Base-by-base conservation (phyloP, 139 green algal species). In the Pleodorina starrii region DNA sequence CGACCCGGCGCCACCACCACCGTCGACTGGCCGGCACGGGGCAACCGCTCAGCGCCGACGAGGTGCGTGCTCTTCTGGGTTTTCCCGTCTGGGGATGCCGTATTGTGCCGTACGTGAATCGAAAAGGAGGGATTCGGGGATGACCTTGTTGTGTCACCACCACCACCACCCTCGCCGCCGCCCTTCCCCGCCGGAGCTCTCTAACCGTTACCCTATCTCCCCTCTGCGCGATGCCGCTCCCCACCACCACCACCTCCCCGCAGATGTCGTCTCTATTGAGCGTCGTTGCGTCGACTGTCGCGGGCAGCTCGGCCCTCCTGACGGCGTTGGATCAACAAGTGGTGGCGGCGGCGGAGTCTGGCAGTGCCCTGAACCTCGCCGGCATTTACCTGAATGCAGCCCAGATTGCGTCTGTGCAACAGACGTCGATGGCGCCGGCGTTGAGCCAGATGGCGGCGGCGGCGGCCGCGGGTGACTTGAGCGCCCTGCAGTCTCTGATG, bases 321-420 rank as follows among this genome's bases (percentile, higher is more conserved):
- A 44, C 80, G 12, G n/a, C 48, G 38, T 57, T 86, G 14, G 80
- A 86, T 27, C 23, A 50, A 17, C 54, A 75, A 32, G 59, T 86
- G 40, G 57, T n/a, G 27, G 38, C 80, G 11, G 57, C 80, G 5
- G 80, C 80, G 19, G 80, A 57, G 10, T 23, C 80, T 0, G 80
- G 80, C 42, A 32, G 5, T 2, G 17, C 38, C 38, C 17, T 76
- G 3, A 27, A 86, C 10, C 9, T 57, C 40, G 9, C 80, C 0
- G 27, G 54, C 21, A 36, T 73, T 36, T 42, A 74, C 14, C 78
- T 21, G 44, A 54, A 21, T 36, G 78, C 80, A 1, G 59, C 80
- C 2, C 81, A 87, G 59, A 48, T 87, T 14, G 43, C 63, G 2
- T 78, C 81, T 2, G 81, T 87, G 32, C 60, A 77, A 29, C 81